Base-by-base conservation (phyloP, 163 green algal genomes). In the Chlorella variabilis region DNA sequence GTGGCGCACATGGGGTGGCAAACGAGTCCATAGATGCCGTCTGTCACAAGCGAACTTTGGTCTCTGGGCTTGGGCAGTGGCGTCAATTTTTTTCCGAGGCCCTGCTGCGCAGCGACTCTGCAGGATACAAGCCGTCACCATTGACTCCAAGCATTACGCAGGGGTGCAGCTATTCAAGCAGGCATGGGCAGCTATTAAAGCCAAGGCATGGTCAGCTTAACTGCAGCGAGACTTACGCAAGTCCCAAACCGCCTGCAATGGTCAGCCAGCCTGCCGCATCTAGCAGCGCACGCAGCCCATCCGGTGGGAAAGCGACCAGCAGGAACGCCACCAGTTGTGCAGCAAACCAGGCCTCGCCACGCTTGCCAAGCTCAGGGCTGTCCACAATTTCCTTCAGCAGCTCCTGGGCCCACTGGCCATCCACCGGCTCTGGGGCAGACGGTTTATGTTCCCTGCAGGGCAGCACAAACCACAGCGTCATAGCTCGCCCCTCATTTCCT, bases 21-120 rank as follows among this genome's bases (percentile, higher is more conserved):
- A 31, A 61, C 78, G 36, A 70, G 68, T 61, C 48, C 76, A 71
- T 89, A 91, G 27, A 89, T 82, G 51, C 90, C 90, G 9, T 38
- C 62, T 2, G 83, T 90, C 25, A 91, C 82, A 27, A 93, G 85
- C 18, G 75, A 29, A 70, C 90, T 80, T 2, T 70, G 74, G n/a
- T 86, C 83, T 13, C 90, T 83, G 15, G 88, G 90, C 71, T 80
- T 68, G 25, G 89, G 84, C 69, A 93, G 80, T 2, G 89, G 89
- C 31, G 82, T 90, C 7, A 93, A 70, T 49, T 86, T 89, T 34
- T 85, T 77, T 27, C 90, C 90, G 39, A 93, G 54, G 65, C 76
- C 86, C 39, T 90, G 61, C 48, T 92, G 59, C 2, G 75, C 80
- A 25, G 87, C 89, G 3, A 87, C 58, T 3, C 85, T 90, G 82